A percentile compares a stretch with the other conserved stretches of the same genome.
phyloP scores from a whole-genome alignment of 306 rosid species.

The Cyamopsis tetragonoloba region DNA sequence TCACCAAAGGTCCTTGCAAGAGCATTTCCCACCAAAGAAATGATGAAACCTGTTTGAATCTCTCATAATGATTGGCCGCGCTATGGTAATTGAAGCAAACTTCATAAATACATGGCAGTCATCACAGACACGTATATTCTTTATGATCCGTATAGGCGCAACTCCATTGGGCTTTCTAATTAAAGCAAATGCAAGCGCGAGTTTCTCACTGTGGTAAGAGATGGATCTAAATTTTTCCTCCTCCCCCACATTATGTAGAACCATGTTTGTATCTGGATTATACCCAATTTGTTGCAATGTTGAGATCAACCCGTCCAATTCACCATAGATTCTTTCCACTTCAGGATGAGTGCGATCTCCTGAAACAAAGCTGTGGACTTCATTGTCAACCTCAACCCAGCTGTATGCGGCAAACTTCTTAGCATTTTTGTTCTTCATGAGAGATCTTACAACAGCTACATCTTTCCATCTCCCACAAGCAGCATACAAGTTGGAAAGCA shows the following conservation, averaged over 20 bases:
- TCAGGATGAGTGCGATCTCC: constrained; percentile 41
- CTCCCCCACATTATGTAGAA: constrained; percentile 49
- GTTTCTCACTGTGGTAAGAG: constrained; percentile 50
- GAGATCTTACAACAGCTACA: constrained; percentile 38
- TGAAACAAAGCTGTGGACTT: constrained; percentile 46
- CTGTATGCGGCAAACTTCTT: constrained; percentile 52
- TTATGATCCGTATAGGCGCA: constrained; percentile 47
- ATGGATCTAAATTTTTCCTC: constrained; percentile 48
- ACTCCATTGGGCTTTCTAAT: constrained; percentile 32
- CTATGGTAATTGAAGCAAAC: constrained; percentile 31
- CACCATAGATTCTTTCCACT: constrained; percentile 24
- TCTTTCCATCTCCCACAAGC: constrained; percentile 49
- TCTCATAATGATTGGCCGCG: constrained; percentile 38
- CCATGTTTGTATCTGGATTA: constrained; percentile 39
- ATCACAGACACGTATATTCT: constrained; percentile 46
- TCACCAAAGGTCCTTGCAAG: constrained; percentile 51
- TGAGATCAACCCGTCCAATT: constrained; percentile 31
- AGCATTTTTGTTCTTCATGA: constrained; percentile 37
- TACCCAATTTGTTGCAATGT: constrained; percentile 40
- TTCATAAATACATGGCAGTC: constrained; percentile 53
- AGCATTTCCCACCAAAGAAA: constrained; percentile 43
- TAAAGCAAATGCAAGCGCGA: constrained; percentile 50
- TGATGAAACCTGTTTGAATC: constrained; percentile 53
- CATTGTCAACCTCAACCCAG: constrained; percentile 40
- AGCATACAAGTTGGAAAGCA: constrained; percentile 51